Evolutionary conservation across 2,329 filamentous ascomycete species (phyloP).

Genomic region (Zopfia rhizophila): DNA sequence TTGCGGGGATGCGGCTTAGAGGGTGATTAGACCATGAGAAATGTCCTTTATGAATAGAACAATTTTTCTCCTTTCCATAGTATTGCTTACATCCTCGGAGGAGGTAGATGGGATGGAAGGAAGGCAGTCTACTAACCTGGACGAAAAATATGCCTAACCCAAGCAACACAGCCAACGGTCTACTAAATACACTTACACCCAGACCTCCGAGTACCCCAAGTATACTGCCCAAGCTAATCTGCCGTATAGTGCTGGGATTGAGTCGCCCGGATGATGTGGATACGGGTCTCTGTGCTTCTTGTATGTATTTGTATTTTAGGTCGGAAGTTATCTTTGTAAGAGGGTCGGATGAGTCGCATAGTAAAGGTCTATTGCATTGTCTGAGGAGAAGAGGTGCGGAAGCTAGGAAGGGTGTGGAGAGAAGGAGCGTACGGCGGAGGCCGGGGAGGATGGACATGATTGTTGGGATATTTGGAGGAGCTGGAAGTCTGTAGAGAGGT

Average conservation of each 20-base stretch:
- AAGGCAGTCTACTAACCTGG: slow-evolving; percentile 62
- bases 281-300: slow-evolving; percentile 52
- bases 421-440: slow-evolving; percentile 49
- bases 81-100: not conserved
- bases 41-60: slow-evolving; percentile 10
- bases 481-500: no score
- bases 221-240: slow-evolving; percentile 60
- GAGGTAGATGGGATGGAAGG: not conserved
- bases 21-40: slow-evolving; percentile 12
- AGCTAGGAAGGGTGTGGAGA: slow-evolving; percentile 49
- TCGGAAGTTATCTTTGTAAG: slow-evolving; percentile 52
- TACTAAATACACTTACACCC: slow-evolving; percentile 75
- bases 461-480: slow-evolving; percentile 10
- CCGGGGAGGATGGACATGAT: slow-evolving; percentile 55
- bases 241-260: slow-evolving; percentile 55
- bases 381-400: slow-evolving; percentile 43
- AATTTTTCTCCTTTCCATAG: not conserved
- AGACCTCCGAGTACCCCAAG: slow-evolving; percentile 64
- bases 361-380: slow-evolving; percentile 41
- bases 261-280: slow-evolving; percentile 50
- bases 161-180: slow-evolving; percentile 73
- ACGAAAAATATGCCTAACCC: slow-evolving; percentile 71
- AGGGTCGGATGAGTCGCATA: slow-evolving; percentile 49
- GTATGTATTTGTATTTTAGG: slow-evolving; percentile 45
- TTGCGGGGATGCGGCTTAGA: slow-evolving; percentile 15